Evolutionary conservation across 345 rosid species (phyloP), one percentile per base, ranked within the genome.

Genomic region (Geranium brycei): DNA sequence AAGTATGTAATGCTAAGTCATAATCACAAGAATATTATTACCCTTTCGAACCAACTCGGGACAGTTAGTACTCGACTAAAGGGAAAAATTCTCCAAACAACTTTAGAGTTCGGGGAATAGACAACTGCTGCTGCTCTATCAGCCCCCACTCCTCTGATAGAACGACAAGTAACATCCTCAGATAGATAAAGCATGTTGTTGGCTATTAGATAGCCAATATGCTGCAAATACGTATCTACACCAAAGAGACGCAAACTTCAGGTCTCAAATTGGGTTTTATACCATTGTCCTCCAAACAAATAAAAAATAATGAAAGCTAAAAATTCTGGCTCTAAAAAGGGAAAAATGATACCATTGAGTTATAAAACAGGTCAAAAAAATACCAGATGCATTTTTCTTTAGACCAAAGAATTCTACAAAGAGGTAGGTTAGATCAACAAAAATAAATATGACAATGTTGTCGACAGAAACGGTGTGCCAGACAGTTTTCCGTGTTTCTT

Each of bases 201-300:
- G 55, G 87, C 99, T 76, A 93, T 93, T 40, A 95, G 96, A 81
- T 90, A 86, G 32, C 97, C 97, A 0, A 76, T 73, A 65, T 75
- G 77, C 60, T 90, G 86, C 80, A 93, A 77, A 82, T 93, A 38
- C 96, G 91, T 71, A 90, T 93, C 99, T 91, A 69, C 81, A 58
- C 51, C 57, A 64, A n/a, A 63, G 16, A 66, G 2, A 51, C 40
- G 32, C 41, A n/a, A 62, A 40, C 19, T 47, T 62, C 7, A 62
- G n/a, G 15, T 14, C 35, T 32, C 10, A 30, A 12, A 62, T 47
- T 38, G 31, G 31, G 13, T 59, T 19, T 62, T 17, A 5, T 5
- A 62, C 28, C 19, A 11, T 62, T 15, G 40, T 31, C 64, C 14
- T 16, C 1, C 14, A 16, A 38, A 38, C 65, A 38, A 62, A 47